Evolutionary conservation across 257 asterid genomes (phyloP).

Genomic region (Lycium barbarum): DNA sequence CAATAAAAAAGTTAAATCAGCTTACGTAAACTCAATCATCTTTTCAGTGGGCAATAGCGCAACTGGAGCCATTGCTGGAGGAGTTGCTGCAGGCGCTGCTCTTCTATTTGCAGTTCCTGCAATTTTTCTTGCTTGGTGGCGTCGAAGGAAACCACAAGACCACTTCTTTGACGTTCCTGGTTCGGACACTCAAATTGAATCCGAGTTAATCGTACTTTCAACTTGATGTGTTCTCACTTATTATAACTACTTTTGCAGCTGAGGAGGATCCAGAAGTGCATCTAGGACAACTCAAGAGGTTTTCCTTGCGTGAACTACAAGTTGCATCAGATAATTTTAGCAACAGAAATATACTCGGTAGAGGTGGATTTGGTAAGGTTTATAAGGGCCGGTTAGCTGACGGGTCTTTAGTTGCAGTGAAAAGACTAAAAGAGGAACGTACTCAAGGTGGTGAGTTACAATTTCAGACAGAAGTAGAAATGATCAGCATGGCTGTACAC

Average conservation of each 20-base stretch:
- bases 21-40: conserved; percentile 9
- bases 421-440: conserved; percentile 52
- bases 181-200: conserved; percentile 28
- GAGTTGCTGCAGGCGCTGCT: conserved; percentile 92
- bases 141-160: conserved; percentile 48
- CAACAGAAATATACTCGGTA: conserved; percentile 48
- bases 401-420: conserved; percentile 53
- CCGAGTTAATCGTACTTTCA: conserved; percentile 2
- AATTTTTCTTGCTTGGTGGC: conserved; percentile 45
- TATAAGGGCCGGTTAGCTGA: conserved; percentile 50
- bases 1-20: neutral
- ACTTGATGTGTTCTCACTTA: conserved; percentile 25
- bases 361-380: conserved; percentile 53
- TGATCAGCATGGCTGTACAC: conserved; percentile 93
- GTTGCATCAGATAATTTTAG: conserved; percentile 52
- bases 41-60: conserved; percentile 71
- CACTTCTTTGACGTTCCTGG: conserved; percentile 95
- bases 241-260: conserved; percentile 41
- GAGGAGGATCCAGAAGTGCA: conserved; percentile 59
- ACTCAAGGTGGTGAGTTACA: conserved; percentile 54
- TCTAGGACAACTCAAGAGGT: conserved; percentile 52
- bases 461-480: conserved; percentile 91
- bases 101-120: conserved; percentile 87
- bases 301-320: conserved; percentile 51
- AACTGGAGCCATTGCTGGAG: conserved; percentile 91